Evolutionary conservation across 73 alveolate genomes (phyloP), one percentile per base, ranked within the genome.

Genomic region (Blepharisma stoltei): DNA sequence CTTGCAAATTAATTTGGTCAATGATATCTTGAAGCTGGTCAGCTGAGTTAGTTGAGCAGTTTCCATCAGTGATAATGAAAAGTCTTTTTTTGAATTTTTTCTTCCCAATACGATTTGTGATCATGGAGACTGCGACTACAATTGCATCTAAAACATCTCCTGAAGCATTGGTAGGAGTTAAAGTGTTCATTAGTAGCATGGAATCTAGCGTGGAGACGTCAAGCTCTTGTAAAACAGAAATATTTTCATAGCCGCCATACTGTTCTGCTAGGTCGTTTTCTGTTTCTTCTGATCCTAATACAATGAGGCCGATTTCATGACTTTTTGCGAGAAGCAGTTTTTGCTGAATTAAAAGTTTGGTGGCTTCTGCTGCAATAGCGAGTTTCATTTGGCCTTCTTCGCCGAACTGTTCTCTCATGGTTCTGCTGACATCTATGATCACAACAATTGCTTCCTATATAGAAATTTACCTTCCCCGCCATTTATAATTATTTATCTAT

Each of bases 21-120:
- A 92, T 88, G 14, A 93, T 73, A 18, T 73, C 86, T 75, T 82
- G 76, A 7, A 93, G 53, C 54, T 89, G 88, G 6, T 71, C 90
- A 54, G 71, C 38, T 6, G 83, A 86, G 67, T 88, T 75, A 41
- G 95, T 81, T 54, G 85, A 79, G 14, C 96, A 83, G 60, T 83
- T 96, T 11, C 99, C 99, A 80, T 94, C 98, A 6, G 99, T 94
- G 21, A 96, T 82, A 37, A 96, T 69, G 85, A 92, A 94, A 23
- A 96, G 89, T 78, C 96, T 81, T 77, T 94, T 94, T 23, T 86
- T 90, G 80, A 78, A 85, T 77, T 96, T 96, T 85, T 83, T 84
- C 23, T 86, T 85, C 53, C 93, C 92, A 54, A 86, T 88, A 69
- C 88, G 81, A 6, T 87, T 80, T 54, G 78, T 88, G n/a, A 96